Conservation (phyloP, 2,329 filamentous ascomycete species). For the Teratosphaeria zuluensis region DNA sequence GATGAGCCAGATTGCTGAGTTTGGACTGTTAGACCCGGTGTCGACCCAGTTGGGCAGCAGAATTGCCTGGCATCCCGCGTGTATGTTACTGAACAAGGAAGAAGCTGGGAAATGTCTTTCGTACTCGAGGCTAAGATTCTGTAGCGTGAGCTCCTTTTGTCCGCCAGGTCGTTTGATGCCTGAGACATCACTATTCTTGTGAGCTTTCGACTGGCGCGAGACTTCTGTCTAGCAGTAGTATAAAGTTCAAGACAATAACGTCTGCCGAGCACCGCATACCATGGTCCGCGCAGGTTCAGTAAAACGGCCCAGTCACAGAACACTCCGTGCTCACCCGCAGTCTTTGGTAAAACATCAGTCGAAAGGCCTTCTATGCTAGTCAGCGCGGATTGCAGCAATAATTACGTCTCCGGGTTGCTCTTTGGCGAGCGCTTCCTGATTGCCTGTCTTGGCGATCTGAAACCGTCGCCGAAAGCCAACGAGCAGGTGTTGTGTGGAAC, state of each 20-base stretch:
- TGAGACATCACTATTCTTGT: neutral
- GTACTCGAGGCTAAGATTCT: neutral
- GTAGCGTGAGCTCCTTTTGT: neutral
- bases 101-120: neutral
- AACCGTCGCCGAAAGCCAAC: neutral
- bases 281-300: neutral
- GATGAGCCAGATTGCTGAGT: no score
- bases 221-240: neutral
- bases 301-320: neutral
- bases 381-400: no score
- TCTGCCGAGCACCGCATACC: neutral
- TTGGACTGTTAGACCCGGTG: no score
- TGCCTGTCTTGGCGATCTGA: neutral
- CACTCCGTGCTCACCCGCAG: neutral
- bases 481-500: neutral
- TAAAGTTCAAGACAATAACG: neutral
- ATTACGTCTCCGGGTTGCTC: no score
- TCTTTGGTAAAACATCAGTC: neutral
- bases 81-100: neutral
- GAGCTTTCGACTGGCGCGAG: neutral
- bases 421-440: no score
- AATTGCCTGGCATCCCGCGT: neutral
- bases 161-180: no score
- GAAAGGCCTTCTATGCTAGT: no score
- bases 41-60: neutral